A percentile compares a stretch with the other conserved stretches of the same genome.
phyloP scores from a whole-genome alignment of 371 early-diverging fungal species.

The Smittium culicis region DNA sequence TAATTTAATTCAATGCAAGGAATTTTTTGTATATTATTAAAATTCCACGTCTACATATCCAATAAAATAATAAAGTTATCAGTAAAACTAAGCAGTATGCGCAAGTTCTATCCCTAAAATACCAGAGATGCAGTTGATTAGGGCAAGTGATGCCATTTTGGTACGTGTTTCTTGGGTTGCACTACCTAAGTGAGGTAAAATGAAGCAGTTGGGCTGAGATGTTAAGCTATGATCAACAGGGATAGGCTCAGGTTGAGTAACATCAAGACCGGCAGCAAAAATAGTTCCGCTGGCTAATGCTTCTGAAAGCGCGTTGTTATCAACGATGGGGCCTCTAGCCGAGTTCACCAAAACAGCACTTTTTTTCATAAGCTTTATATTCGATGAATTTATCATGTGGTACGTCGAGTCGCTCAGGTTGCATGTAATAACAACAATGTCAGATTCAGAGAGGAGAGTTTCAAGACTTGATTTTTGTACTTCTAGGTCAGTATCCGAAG shows the following conservation, averaged over 20 bases:
- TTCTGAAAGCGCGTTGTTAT: conserved; percentile 53
- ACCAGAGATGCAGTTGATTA: background rate
- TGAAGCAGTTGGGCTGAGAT: conserved; percentile 43
- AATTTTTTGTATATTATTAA: too few species aligned
- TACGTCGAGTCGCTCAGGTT: conserved; percentile 52
- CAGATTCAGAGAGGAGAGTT: conserved; percentile 42
- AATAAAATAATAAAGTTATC: too few species aligned
- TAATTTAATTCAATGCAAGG: too few species aligned
- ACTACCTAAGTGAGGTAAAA: conserved; percentile 66
- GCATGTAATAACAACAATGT: conserved; percentile 60
- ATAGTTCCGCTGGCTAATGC: conserved; percentile 49
- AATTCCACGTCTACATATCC: too few species aligned
- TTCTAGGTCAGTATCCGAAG: background rate
- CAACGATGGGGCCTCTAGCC: conserved; percentile 63
- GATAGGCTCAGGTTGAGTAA: conserved; percentile 77
- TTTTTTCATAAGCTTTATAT: conserved; percentile 55
- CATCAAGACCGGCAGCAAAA: conserved; percentile 68
- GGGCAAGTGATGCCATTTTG: conserved; percentile 40
- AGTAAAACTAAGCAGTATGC: background rate
- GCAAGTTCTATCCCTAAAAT: background rate
- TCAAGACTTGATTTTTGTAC: conserved; percentile 29
- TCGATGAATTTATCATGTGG: conserved; percentile 48
- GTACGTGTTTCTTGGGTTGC: conserved; percentile 71
- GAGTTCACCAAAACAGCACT: conserved; percentile 61
- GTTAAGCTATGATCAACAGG: conserved; percentile 43